phyloP scores from a whole-genome alignment of 192 early-diverging fungal genomes.

The Backusella morwellensis region DNA sequence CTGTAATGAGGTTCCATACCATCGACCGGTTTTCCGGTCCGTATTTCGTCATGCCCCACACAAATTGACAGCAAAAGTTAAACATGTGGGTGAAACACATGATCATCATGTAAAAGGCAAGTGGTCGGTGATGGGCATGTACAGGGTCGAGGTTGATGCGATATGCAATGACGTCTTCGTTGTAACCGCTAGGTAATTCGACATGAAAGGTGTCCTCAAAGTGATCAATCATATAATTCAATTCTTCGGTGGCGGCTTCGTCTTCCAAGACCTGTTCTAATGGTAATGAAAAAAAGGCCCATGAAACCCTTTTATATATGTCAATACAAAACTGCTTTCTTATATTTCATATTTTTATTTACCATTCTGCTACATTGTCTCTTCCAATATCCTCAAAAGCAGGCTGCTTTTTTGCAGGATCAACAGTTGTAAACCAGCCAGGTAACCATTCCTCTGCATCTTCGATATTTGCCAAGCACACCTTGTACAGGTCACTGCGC shows the following conservation, averaged over 20 bases:
- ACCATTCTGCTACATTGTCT: constrained; percentile 35
- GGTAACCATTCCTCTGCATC: constrained; percentile 19
- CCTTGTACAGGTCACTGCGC: constrained; percentile 6
- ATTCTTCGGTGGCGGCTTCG: not conserved
- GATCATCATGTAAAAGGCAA: constrained; percentile 27
- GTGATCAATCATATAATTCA: constrained; percentile 24
- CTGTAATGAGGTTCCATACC: not conserved
- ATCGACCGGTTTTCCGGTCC: constrained; percentile 1
- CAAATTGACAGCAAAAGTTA: constrained; percentile 10
- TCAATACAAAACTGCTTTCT: not conserved
- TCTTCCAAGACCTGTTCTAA: constrained; percentile 19
- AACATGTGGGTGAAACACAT: constrained; percentile 5
- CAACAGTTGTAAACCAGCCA: constrained; percentile 20
- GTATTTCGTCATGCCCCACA: constrained; percentile 25
- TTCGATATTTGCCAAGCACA: constrained; percentile 20
- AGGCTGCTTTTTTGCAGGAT: constrained; percentile 8
- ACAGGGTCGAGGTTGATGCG: constrained; percentile 38
- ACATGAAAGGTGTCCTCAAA: constrained; percentile 12
- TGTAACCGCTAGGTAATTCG: constrained; percentile 20
- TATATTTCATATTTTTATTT: not conserved
- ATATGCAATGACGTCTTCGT: constrained; percentile 15
- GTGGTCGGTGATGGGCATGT: constrained; percentile 23
- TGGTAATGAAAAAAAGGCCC: constrained; percentile 27
- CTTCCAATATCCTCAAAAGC: constrained; percentile 13
- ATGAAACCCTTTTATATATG: constrained; percentile 20